Base-by-base conservation (phyloP, 768 basidiomycete genomes). In the Boletus sp. region DNA sequence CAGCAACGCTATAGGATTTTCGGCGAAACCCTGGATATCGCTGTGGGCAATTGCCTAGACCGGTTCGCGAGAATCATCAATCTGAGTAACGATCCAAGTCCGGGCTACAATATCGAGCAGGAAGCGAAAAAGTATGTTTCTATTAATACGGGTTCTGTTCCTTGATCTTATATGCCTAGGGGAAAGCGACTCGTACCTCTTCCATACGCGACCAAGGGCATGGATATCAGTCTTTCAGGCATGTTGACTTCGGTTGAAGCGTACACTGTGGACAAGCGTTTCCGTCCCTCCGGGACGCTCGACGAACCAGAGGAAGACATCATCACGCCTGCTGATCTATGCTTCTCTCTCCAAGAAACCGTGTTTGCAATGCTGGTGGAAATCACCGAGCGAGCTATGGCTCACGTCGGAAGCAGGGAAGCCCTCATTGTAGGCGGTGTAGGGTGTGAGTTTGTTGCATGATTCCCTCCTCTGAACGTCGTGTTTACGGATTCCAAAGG, bases 301-400 rank as follows among this genome's bases (percentile, higher is more conserved):
- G 60, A 58, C n/a, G 76, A 76, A 59, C 10, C 55, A 29, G 64
- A 80, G 23, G 75, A 79, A 21, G 87, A 94, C 63, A 78, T 87
- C 54, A 91, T 98, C 64, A 98, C 92, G 7, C 85, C 95, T 13
- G 89, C 92, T n/a, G 97, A 99, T 70, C 74, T 99, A 27, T 99
- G 97, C 72, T 98, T 93, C 71, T 94, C 93, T 6, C 75, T 99
- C 4, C 97, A 99, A 72, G 97, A 99, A 72, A 97, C 91, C 0
- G 85, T 98, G 1, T 99, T 90, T 69, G 89, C 95, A 0, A 99
- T 99, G 97, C 79, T 99, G 3, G 97, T 99, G 15, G 97, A 99
- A 73, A 99, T 98, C 56, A 98, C 97, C 0, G 97, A 99, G 71
- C 80, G 97, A 37, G 97, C 97, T 10, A 98, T 99, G 97, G 97